Evolutionary conservation across 2,329 filamentous ascomycete species (phyloP), one percentile per base, ranked within the genome.

Genomic region (Fusarium acutatum): DNA sequence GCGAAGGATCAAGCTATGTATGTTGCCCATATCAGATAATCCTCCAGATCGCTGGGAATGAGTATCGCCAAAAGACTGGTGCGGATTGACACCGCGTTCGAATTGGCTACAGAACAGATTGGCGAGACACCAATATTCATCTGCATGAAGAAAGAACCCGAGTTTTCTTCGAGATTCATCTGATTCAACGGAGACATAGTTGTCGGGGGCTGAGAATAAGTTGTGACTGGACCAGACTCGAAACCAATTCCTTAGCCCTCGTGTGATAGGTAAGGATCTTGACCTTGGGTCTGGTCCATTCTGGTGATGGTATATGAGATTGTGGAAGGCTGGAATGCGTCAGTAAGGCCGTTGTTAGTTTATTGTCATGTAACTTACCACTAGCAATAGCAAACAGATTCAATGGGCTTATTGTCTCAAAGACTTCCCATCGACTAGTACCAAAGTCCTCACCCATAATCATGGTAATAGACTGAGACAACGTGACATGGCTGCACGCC

Each of bases 291-390:
- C 40, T 37, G 61, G 37, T 10, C 69, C 62, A 5, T 67, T 46
- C 24, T 53, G 34, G 10, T 73, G 69, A 32, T 64, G 52, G 24
- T 64, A 73, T 7, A 73, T 60, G 3, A 73, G 62, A 26, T 70
- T 71, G 26, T 73, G 69, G 7, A 73, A 71, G 10, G 69, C 69
- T 73, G 18, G 6, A 22, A 28, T 28, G 18, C 22, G 9, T 46
- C 9, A 46, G 26, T 6, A 22, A 28, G 26, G 13, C 8, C 13
- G 24, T 28, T 28, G 4, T 15, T 22, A 11, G 14, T 15, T 22
- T 11, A 11, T 15, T 22, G 18, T 15, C 13, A 24, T 20, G 7
- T 9, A 22, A n/a, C 69, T 15, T 64, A 73, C 71, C 46, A n/a
- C 63, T 67, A 17, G 62, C 46, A 7, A 73, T 54, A 13, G 62